Evolutionary conservation across 495 filamentous ascomycete genomes (phyloP).

Genomic region (Aspergillus mulundensis): DNA sequence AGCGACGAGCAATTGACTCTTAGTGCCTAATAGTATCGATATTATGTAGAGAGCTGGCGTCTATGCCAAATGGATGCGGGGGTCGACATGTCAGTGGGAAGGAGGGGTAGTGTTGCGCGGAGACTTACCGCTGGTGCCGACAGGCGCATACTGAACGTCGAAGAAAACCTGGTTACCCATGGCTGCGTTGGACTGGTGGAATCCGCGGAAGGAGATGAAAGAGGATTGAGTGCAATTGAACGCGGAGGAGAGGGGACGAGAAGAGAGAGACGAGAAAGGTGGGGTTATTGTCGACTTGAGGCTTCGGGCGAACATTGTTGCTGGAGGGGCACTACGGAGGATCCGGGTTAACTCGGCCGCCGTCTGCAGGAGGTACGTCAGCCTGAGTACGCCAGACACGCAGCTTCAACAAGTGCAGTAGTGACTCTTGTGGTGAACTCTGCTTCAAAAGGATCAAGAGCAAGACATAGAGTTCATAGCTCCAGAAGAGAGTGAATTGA

Average conservation of each 20-base stretch:
- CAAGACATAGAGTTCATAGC: not conserved
- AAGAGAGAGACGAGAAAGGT: conserved; percentile 42
- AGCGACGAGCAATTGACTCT: conserved; percentile 2
- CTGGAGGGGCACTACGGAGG: conserved; percentile 35
- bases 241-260: conserved; percentile 38
- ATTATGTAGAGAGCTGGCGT: not conserved
- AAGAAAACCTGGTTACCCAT: conserved; percentile 68
- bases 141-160: conserved; percentile 57
- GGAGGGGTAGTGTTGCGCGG: conserved; percentile 14
- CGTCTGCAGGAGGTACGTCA: conserved; percentile 21
- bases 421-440: not conserved
- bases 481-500: not conserved
- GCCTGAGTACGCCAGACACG: conserved; percentile 18
- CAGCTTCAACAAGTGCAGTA: conserved; percentile 11
- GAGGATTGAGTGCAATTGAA: conserved; percentile 40
- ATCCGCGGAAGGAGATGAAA: conserved; percentile 50
- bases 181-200: conserved; percentile 58
- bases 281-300: conserved; percentile 46
- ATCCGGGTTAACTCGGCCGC: conserved; percentile 26
- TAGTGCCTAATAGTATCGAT: not conserved
- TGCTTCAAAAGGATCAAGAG: not conserved
- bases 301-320: conserved; percentile 49
- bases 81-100: conserved; percentile 4
- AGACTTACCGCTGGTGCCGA: conserved; percentile 38
- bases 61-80: not conserved